Percentiles rank a stretch among this genome's conserved stretches.
Conservation (phyloP, 495 filamentous ascomycete species). For the Lasiosphaeria miniovina region DNA sequence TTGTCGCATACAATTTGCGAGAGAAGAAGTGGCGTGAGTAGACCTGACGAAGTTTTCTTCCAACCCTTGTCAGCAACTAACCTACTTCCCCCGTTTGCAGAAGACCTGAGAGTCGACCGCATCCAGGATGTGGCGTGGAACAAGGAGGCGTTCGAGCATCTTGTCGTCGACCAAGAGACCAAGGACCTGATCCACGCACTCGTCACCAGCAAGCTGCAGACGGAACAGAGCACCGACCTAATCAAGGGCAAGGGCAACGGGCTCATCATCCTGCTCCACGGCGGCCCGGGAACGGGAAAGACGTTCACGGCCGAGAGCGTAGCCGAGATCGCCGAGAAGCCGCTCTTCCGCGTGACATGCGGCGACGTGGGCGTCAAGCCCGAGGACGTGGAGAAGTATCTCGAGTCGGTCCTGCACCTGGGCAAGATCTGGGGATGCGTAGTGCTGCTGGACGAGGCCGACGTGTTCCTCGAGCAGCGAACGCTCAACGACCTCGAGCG, state of each 20-base stretch:
- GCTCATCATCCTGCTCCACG: constrained; percentile 29
- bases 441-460: constrained; percentile 25
- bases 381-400: constrained; percentile 41
- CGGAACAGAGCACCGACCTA: constrained; percentile 36
- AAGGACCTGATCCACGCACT: constrained; percentile 51
- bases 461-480: constrained; percentile 36
- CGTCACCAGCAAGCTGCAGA: constrained; percentile 31
- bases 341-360: constrained; percentile 50
- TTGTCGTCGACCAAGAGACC: constrained; percentile 47
- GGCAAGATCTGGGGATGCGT: constrained; percentile 43
- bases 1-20: not conserved
- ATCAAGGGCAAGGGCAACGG: constrained; percentile 51
- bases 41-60: not conserved
- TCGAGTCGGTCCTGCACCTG: constrained; percentile 48
- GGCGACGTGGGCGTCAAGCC: constrained; percentile 53
- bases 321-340: constrained; percentile 47
- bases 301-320: constrained; percentile 51
- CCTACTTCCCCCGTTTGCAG: not conserved
- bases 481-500: constrained; percentile 38
- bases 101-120: constrained; percentile 18
- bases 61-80: not conserved
- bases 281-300: constrained; percentile 51
- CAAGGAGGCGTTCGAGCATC: constrained; percentile 47
- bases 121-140: constrained; percentile 46
- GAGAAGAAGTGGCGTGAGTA: constrained; percentile 8